phyloP scores from a whole-genome alignment of 768 basidiomycete species.

The Calocybe indica region DNA sequence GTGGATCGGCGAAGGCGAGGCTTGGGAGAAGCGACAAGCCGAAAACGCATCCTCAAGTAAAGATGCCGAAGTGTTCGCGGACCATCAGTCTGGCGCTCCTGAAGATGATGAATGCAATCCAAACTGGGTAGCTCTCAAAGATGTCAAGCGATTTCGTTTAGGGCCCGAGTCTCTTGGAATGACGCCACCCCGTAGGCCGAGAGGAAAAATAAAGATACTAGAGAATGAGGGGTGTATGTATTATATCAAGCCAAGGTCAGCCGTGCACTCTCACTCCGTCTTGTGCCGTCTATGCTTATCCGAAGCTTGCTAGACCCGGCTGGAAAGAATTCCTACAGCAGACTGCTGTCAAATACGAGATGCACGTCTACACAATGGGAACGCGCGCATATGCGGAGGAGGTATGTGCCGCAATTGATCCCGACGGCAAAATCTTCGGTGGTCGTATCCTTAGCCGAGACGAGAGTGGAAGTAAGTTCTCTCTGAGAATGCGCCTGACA shows the following conservation, averaged over 20 bases:
- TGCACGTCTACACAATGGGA: conserved; percentile 99
- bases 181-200: conserved; percentile 23
- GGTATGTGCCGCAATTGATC: conserved; percentile 93
- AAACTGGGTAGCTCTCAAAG: conserved; percentile 87
- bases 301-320: conserved; percentile 54
- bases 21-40: conserved; percentile 63
- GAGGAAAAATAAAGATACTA: conserved; percentile 58
- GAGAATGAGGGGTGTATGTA: conserved; percentile 88
- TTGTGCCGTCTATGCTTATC: conserved; percentile 3
- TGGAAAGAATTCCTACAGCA: conserved; percentile 70
- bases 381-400: conserved; percentile 95
- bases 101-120: conserved; percentile 73
- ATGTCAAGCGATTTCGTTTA: conserved; percentile 85
- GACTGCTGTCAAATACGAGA: conserved; percentile 81
- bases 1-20: conserved; percentile 86
- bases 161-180: conserved; percentile 68
- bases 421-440: conserved; percentile 78
- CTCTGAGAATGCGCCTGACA: neutral
- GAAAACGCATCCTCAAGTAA: conserved; percentile 30
- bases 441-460: conserved; percentile 88
- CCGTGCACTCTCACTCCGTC: conserved; percentile 5
- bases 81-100: conserved; percentile 28
- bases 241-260: conserved; percentile 95
- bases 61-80: conserved; percentile 32
- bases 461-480: conserved; percentile 86